Evolutionary conservation across 176 grass and related monocot genomes (phyloP).

Genomic region (Tillandsia leiboldiana): DNA sequence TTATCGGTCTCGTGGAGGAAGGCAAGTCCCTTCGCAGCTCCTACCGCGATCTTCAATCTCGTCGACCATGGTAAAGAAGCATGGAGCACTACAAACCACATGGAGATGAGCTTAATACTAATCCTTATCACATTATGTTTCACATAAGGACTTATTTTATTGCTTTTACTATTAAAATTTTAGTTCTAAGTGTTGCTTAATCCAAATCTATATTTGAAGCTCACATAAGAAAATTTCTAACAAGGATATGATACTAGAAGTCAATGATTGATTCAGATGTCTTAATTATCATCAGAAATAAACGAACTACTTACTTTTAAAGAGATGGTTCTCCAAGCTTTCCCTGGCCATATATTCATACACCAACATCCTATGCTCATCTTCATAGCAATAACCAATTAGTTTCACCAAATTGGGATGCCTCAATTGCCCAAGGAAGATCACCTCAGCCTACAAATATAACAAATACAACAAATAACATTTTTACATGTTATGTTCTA

Average conservation of each 20-base stretch:
- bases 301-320: constrained; percentile 57
- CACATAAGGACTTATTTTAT: no score
- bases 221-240: not conserved
- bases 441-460: constrained; percentile 55
- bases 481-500: no score
- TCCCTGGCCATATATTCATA: constrained; percentile 80
- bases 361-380: constrained; percentile 87
- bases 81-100: constrained; percentile 27
- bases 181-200: no score
- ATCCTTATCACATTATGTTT: no score
- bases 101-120: not conserved
- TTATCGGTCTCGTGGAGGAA: constrained; percentile 75
- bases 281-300: not conserved
- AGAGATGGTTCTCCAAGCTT: constrained; percentile 87
- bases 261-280: not conserved
- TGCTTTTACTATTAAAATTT: no score
- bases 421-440: constrained; percentile 76
- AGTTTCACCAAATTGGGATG: constrained; percentile 78
- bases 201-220: not conserved
- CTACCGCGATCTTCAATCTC: constrained; percentile 86
- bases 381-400: constrained; percentile 75
- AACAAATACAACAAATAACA: not conserved
- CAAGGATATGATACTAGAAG: not conserved
- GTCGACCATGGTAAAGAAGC: constrained; percentile 67
- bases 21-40: constrained; percentile 75